Conservation (phyloP, 1,284 basidiomycete species). For the Kalmanozyma brasiliensis region DNA sequence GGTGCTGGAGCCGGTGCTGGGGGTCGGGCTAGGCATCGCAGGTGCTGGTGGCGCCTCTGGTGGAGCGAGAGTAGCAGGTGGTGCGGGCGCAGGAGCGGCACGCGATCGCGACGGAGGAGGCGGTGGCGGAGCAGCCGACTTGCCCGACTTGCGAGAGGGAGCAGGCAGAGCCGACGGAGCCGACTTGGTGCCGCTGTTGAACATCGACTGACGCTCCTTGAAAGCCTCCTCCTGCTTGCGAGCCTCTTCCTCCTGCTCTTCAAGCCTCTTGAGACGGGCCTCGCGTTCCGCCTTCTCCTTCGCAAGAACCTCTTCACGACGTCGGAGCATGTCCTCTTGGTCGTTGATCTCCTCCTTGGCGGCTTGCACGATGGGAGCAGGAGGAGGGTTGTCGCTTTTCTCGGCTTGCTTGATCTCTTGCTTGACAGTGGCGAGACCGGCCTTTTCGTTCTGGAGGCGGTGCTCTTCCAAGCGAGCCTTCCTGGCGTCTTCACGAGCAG, state of each 20-base stretch:
- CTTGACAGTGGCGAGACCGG: conserved; percentile 52
- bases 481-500: conserved; percentile 63
- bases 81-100: conserved; percentile 43
- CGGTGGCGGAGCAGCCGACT: conserved; percentile 40
- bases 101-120: conserved; percentile 44
- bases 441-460: conserved; percentile 51
- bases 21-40: conserved; percentile 31
- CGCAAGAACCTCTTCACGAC: conserved; percentile 60
- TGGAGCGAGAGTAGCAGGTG: conserved; percentile 22
- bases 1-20: conserved; percentile 43
- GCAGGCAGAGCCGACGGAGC: conserved; percentile 52
- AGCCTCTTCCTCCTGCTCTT: conserved; percentile 63
- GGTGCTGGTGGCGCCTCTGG: conserved; percentile 27
- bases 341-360: conserved; percentile 58
- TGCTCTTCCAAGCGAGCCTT: conserved; percentile 63
- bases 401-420: conserved; percentile 53
- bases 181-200: conserved; percentile 35
- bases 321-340: conserved; percentile 58
- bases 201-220: conserved; percentile 58
- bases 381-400: conserved; percentile 40
- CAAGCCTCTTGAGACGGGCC: conserved; percentile 56
- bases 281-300: conserved; percentile 61
- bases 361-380: conserved; percentile 52
- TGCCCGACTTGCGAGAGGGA: conserved; percentile 46
- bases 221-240: conserved; percentile 57